Base-by-base conservation (phyloP, 768 basidiomycete genomes). In the Amanita molliuscula region DNA sequence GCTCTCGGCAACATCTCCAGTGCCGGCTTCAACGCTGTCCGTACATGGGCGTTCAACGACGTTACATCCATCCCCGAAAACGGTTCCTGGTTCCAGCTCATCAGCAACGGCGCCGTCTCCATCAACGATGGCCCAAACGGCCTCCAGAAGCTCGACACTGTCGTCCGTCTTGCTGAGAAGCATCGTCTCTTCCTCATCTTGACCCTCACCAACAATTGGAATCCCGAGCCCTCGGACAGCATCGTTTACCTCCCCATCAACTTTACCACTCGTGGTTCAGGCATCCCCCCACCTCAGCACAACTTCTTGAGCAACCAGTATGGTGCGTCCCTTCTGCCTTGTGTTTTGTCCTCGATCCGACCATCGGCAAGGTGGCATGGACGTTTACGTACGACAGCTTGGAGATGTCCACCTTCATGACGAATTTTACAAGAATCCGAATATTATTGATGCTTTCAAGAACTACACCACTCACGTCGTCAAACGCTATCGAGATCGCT, bases 31-130 rank as follows among this genome's bases (percentile, higher is more conserved):
- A 77, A 67, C 34, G 81, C 81, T 18, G 75, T 85, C 25, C 71
- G 83, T 36, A 68, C 77, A 3, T 87, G 84, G 84, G 84, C 74
- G 15, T 86, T 85, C 62, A 84, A 85, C 63, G 84, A 80, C 54
- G 79, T 82, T 36, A 62, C 65, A 2, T 61, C 65, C n/a, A 65
- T 78, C 54, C 79, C 79, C 6, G 56, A 64, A 47, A 73, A 76
- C 48, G 79, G 81, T 0, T 77, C 77, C 16, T 86, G 78, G 78
- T 78, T 85, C 63, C 81, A 83, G 53, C 63, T 76, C 11, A 67
- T 83, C 51, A 59, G 56, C 8, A 77, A 85, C 50, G 77, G 79
- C 11, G 78, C 73, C 0, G 57, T 68, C 1, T 64, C 70, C 11
- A 65, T 85, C 59, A 85, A 85, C 56, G 65, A 68, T 34, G 81